phyloP scores from a whole-genome alignment of 1,284 basidiomycete genomes.

The Gomphus bonarii region DNA sequence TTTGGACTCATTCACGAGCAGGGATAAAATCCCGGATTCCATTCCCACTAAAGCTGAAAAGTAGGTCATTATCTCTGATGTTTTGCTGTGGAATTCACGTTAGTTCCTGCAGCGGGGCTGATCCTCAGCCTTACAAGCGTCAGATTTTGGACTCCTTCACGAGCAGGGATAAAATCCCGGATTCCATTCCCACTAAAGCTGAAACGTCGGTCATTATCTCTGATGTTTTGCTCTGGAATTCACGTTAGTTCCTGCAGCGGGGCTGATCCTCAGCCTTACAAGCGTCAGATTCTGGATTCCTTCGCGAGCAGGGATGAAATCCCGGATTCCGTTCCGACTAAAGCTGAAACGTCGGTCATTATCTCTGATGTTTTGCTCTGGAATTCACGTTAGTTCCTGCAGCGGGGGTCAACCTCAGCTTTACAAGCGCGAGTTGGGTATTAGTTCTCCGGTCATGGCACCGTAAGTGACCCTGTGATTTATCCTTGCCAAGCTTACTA shows the following conservation, averaged over 20 bases:
- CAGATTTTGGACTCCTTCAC: too few species aligned
- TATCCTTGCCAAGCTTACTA: not conserved
- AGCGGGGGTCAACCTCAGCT: not conserved
- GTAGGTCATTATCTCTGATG: not conserved
- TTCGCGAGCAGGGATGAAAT: not conserved
- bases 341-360: not conserved
- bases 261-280: not conserved
- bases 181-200: not conserved
- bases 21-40: constrained; percentile 1
- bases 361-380: not conserved
- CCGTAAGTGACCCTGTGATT: not conserved
- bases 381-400: not conserved
- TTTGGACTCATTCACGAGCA: too few species aligned
- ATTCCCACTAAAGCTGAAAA: not conserved
- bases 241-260: not conserved
- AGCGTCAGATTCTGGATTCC: not conserved
- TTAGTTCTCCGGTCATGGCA: not conserved
- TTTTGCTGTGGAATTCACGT: not conserved
- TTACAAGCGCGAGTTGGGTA: not conserved
- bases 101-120: not conserved
- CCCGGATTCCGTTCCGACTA: not conserved
- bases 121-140: not conserved
- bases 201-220: not conserved
- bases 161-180: too few species aligned
- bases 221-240: not conserved